These are phyloP conservation scores for Aspergillus transmontanensis DNA, from an alignment of 2,329 filamentous ascomycete genomes.

Conservation along the genomic window DNA sequence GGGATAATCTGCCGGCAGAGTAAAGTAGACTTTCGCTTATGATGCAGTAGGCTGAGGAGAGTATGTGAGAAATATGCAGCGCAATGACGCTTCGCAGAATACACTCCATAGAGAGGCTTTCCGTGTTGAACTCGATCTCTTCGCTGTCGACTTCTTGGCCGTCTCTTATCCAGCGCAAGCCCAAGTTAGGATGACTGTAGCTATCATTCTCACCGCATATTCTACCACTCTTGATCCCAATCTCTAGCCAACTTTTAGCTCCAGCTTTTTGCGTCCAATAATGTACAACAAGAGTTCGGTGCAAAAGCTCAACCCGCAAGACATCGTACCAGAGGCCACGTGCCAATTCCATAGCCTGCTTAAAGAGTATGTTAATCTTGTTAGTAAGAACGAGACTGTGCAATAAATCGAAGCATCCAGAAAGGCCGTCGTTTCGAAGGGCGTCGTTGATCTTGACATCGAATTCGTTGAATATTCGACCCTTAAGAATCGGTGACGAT, in stretches of 20 bases:
- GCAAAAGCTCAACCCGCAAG: slow-evolving; percentile 75
- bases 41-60: slow-evolving; percentile 66
- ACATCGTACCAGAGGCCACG: slow-evolving; percentile 76
- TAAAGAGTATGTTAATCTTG: slow-evolving; percentile 80
- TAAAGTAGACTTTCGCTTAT: slow-evolving; percentile 65
- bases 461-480: slow-evolving; percentile 65
- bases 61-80: slow-evolving; percentile 70
- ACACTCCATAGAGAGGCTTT: slow-evolving; percentile 70
- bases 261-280: slow-evolving; percentile 79
- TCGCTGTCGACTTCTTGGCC: slow-evolving; percentile 71
- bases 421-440: slow-evolving; percentile 69
- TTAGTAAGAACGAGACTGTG: slow-evolving; percentile 88
- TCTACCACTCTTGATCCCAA: slow-evolving; percentile 63
- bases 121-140: slow-evolving; percentile 68
- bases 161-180: slow-evolving; percentile 78
- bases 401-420: slow-evolving; percentile 80
- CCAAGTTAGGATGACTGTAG: slow-evolving; percentile 36
- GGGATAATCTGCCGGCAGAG: slow-evolving; percentile 58
- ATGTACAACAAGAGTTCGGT: slow-evolving; percentile 81
- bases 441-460: slow-evolving; percentile 73
- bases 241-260: slow-evolving; percentile 85
- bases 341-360: slow-evolving; percentile 73
- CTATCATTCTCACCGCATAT: slow-evolving; percentile 10
- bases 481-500: slow-evolving; percentile 62
- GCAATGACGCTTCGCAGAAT: slow-evolving; percentile 76